Base-by-base conservation (phyloP, 768 basidiomycete genomes). In the Boletus tylopilopsis region DNA sequence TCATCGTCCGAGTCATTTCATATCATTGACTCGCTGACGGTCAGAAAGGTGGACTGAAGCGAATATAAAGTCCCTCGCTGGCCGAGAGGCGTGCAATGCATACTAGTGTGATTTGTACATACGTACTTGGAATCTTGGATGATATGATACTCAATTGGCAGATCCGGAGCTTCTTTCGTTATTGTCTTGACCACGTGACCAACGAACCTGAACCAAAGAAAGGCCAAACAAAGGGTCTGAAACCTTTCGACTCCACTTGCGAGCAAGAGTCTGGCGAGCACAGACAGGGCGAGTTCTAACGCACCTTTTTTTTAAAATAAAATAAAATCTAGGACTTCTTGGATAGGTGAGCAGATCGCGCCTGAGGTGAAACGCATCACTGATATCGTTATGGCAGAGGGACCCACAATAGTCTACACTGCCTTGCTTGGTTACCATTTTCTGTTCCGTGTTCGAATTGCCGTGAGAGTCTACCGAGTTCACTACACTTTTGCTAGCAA, bases 1-100 rank as follows among this genome's bases (percentile, higher is more conserved):
- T 11, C 74, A 87, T 64, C 77, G 79, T 54, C n/a, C n/a, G 82
- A 84, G 23, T 81, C 74, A 35, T 59, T 93, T 21, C 18, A 30
- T 8, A 9, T 30, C 27, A 11, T 11, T 24, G 44, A 8, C 30
- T 34, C 3, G 23, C 47, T 61, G 11, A 63, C 25, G 42, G 7
- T 5, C 18, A 12, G 21, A n/a, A 39, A 68, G 66, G 18, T 68
- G 67, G 62, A 10, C 25, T 1, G 53, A 68, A n/a, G 55, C 66
- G 32, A 34, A 55, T 16, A 48, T 42, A 22, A 42, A 56, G 55
- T 19, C 19, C 49, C 12, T 59, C 64, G 25, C 50, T 64, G 36
- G 50, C 19, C 42, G 62, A 59, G 54, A 45, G 66, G 37, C 50
- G 42, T 21, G 50, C 30, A 37, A 42, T 63, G 13, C 10, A 27